phyloP scores from a whole-genome alignment of 2,329 filamentous ascomycete species.

The Boeremia exigua region DNA sequence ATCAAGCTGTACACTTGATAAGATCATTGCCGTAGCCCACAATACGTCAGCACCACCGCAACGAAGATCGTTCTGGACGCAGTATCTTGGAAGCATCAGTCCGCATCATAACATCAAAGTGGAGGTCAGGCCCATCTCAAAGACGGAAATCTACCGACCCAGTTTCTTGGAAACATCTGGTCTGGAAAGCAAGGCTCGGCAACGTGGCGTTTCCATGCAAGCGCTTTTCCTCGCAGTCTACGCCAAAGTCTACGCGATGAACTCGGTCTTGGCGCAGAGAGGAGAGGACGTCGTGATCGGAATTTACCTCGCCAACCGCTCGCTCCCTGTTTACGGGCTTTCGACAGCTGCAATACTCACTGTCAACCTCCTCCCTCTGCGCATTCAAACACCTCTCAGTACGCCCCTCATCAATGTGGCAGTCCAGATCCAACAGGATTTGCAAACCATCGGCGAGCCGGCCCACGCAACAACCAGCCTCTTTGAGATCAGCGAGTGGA shows the following conservation, averaged over 20 bases:
- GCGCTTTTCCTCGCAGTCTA: conserved; percentile 77
- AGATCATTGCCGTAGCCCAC: conserved; percentile 47
- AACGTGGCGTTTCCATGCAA: conserved; percentile 69
- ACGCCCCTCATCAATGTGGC: conserved; percentile 60
- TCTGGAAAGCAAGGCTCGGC: conserved; percentile 54
- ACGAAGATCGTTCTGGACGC: conserved; percentile 58
- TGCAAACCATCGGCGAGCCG: conserved; percentile 64
- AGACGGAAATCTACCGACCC: conserved; percentile 57
- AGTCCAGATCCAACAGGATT: conserved; percentile 68
- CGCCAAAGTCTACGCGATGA: conserved; percentile 59
- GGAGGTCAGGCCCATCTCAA: conserved; percentile 34
- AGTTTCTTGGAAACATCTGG: conserved; percentile 51
- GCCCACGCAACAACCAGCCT: conserved; percentile 67
- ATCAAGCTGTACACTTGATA: conserved; percentile 45
- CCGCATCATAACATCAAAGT: conserved; percentile 23
- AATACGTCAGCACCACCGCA: conserved; percentile 10
- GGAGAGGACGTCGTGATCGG: conserved; percentile 67
- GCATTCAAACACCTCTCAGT: conserved; percentile 52
- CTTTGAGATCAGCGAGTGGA: conserved; percentile 77
- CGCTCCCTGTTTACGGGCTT: conserved; percentile 58
- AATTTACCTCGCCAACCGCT: conserved; percentile 82
- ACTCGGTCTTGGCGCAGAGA: neutral
- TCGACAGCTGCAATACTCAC: conserved; percentile 69
- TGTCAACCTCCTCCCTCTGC: conserved; percentile 78
- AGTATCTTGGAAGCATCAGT: conserved; percentile 48